Evolutionary conservation across 31 red algal species (phyloP).

Genomic region (Bonnemaisonia californica): DNA sequence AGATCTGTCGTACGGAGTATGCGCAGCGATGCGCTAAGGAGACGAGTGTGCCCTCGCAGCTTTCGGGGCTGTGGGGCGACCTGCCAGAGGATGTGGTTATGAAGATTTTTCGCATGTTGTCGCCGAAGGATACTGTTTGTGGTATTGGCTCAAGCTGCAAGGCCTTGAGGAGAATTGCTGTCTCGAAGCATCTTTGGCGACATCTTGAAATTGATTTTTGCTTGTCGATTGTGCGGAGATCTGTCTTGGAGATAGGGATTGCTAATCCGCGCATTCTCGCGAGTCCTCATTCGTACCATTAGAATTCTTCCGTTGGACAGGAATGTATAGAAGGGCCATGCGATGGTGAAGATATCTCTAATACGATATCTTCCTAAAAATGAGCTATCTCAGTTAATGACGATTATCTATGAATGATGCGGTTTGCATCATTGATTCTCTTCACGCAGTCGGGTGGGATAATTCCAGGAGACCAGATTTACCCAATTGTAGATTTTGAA

Average conservation of each 20-base stretch:
- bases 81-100: constrained; percentile 46
- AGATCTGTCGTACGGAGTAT: constrained; percentile 23
- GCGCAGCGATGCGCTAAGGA: constrained; percentile 5
- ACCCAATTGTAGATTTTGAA: too few species aligned
- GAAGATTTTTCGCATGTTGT: constrained; percentile 39
- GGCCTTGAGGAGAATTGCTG: constrained; percentile 39
- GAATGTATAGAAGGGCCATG: too few species aligned
- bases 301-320: too few species aligned
- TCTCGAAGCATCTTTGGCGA: constrained; percentile 38
- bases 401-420: too few species aligned
- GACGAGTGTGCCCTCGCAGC: background rate
- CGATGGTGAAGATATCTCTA: too few species aligned
- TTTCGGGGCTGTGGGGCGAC: constrained; percentile 8
- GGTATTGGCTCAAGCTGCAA: constrained; percentile 53
- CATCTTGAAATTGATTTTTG: constrained; percentile 14
- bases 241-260: background rate
- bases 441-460: too few species aligned
- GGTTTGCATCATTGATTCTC: too few species aligned
- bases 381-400: too few species aligned
- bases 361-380: too few species aligned
- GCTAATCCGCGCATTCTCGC: background rate
- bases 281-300: too few species aligned
- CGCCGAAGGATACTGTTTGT: constrained; percentile 37
- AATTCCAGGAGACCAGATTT: too few species aligned
- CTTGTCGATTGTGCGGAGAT: constrained; percentile 4